Evolutionary conservation across 73 alveolate genomes (phyloP).

Genomic region (Stentor coeruleus): DNA sequence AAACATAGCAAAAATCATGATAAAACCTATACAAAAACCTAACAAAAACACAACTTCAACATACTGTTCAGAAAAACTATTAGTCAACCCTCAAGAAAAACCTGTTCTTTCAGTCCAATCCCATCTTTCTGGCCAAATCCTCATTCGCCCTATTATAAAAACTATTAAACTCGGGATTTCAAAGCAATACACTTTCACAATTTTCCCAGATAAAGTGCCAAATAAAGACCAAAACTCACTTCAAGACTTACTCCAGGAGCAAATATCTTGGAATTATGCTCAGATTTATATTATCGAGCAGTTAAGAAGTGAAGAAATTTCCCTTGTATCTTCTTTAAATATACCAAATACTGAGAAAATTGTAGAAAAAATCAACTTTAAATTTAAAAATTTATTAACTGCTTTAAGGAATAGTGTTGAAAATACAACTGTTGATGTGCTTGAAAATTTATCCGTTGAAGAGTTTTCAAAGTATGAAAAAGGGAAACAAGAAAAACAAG

Average conservation of each 20-base stretch:
- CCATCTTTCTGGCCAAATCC: too few relatives aligned
- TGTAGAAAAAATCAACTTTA: not conserved
- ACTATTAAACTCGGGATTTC: too few relatives aligned
- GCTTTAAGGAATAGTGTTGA: not conserved
- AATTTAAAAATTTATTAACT: not conserved
- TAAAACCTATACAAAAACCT: too few relatives aligned
- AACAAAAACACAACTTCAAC: too few relatives aligned
- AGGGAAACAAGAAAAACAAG: not conserved
- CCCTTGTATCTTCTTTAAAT: not conserved
- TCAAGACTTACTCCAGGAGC: not conserved
- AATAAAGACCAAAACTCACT: not conserved
- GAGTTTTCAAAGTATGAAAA: not conserved
- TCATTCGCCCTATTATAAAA: too few relatives aligned
- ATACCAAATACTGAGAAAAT: not conserved
- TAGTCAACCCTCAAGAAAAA: too few relatives aligned
- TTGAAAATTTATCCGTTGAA: not conserved
- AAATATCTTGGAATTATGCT: not conserved
- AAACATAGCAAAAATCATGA: too few relatives aligned
- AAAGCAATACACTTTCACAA: not conserved
- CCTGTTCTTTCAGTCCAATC: too few relatives aligned
- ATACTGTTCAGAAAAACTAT: too few relatives aligned
- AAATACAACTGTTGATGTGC: not conserved
- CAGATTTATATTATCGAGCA: not conserved
- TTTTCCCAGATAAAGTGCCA: not conserved
- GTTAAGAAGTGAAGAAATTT: not conserved